phyloP scores from a whole-genome alignment of 108 stramenopile species.

The Epipyxis sp. region DNA sequence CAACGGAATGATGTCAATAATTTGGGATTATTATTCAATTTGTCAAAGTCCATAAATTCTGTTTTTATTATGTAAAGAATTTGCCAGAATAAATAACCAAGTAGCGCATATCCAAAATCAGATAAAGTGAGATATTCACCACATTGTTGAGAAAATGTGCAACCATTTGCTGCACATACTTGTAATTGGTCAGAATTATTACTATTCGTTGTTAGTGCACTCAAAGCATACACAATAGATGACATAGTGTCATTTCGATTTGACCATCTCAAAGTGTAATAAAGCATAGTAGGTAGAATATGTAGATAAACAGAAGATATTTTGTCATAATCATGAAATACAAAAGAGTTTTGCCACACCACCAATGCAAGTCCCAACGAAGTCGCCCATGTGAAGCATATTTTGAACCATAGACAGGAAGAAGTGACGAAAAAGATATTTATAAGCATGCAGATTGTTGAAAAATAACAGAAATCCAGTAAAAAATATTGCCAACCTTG shows the following conservation, averaged over 20 bases:
- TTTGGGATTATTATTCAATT: conserved; percentile 41
- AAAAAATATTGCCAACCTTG: conserved; percentile 57
- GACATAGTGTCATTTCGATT: not conserved
- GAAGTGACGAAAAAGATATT: conserved; percentile 56
- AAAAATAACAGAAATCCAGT: conserved; percentile 60
- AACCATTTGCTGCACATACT: conserved; percentile 24
- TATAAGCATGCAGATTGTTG: conserved; percentile 38
- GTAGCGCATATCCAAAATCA: conserved; percentile 51
- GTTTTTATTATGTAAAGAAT: conserved; percentile 66
- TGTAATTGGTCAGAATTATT: not conserved
- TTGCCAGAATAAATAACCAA: conserved; percentile 65
- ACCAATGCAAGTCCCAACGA: conserved; percentile 61
- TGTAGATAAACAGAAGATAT: conserved; percentile 74
- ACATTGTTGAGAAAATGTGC: conserved; percentile 17
- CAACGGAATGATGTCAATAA: conserved; percentile 54
- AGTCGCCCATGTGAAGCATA: conserved; percentile 62
- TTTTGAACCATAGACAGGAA: conserved; percentile 42
- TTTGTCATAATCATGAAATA: conserved; percentile 74
- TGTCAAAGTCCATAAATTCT: conserved; percentile 57
- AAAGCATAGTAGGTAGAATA: conserved; percentile 62
- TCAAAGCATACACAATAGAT: not conserved
- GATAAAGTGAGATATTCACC: conserved; percentile 33
- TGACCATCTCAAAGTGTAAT: conserved; percentile 63
- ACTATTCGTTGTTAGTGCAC: too few relatives aligned
- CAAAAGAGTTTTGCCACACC: conserved; percentile 71